These are phyloP conservation scores for Lentithecium fluviatile DNA, from an alignment of 495 filamentous ascomycete species.

Conservation along the genomic window DNA sequence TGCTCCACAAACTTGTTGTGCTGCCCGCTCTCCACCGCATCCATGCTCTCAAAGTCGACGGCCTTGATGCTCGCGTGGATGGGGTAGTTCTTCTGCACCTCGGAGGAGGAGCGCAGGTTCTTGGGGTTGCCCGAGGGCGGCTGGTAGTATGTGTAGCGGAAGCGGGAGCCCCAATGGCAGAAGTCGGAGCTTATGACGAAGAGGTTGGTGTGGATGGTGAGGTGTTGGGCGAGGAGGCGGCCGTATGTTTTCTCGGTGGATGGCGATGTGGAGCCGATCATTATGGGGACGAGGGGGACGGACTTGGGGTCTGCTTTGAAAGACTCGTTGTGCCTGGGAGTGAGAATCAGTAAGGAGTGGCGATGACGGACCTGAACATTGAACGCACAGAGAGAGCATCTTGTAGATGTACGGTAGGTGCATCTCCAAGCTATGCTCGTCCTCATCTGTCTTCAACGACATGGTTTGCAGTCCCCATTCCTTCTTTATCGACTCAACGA, in stretches of 20 bases:
- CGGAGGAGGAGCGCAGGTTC: conserved; percentile 36
- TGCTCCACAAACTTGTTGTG: conserved; percentile 67
- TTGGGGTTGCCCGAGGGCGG: conserved; percentile 41
- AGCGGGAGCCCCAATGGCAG: conserved; percentile 91
- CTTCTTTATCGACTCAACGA: conserved; percentile 60
- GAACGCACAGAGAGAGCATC: conserved; percentile 60
- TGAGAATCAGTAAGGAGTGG: background rate
- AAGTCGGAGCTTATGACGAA: conserved; percentile 95
- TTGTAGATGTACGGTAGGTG: conserved; percentile 94
- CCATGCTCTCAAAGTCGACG: conserved; percentile 79
- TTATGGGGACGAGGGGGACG: conserved; percentile 78
- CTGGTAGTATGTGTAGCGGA: conserved; percentile 81
- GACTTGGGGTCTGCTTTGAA: conserved; percentile 46
- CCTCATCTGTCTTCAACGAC: conserved; percentile 66
- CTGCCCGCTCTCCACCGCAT: conserved; percentile 71
- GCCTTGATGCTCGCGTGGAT: conserved; percentile 84
- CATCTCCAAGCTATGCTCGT: conserved; percentile 95
- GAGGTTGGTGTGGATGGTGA: conserved; percentile 70
- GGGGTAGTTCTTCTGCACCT: conserved; percentile 51
- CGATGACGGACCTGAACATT: background rate
- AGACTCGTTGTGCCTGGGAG: background rate
- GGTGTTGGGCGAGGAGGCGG: conserved; percentile 69
- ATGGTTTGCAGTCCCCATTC: conserved; percentile 75
- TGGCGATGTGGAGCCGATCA: conserved; percentile 74
- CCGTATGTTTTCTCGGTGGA: conserved; percentile 69